These are phyloP conservation scores for Cercophora samala DNA, from an alignment of 495 filamentous ascomycete genomes.

Conservation along the genomic window DNA sequence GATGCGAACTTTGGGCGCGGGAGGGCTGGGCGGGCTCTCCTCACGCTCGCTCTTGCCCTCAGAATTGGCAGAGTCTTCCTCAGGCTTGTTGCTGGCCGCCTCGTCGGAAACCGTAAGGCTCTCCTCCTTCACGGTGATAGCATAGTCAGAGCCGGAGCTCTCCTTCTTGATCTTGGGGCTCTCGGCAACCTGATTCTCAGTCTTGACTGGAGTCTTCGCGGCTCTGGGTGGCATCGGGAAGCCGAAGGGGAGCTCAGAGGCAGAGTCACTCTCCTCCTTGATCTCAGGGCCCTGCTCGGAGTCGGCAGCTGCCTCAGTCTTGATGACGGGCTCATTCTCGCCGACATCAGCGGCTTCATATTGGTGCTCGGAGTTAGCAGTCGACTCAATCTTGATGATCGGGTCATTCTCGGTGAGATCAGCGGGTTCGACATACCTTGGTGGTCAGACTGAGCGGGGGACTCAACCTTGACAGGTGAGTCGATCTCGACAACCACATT, in stretches of 20 bases:
- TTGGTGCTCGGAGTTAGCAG: too few species aligned
- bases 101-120: not conserved
- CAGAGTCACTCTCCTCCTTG: not conserved
- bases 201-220: too few species aligned
- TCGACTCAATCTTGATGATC: too few species aligned
- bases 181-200: too few species aligned
- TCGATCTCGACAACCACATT: too few species aligned
- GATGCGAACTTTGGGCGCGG: not conserved
- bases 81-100: not conserved
- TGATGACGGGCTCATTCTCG: not conserved
- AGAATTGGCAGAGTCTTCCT: not conserved
- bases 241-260: not conserved
- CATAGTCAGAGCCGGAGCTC: not conserved
- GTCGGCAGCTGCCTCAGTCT: not conserved
- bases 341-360: not conserved
- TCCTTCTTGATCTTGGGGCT: not conserved
- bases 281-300: not conserved
- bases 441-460: too few species aligned
- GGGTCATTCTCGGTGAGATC: too few species aligned
- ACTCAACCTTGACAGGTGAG: too few species aligned
- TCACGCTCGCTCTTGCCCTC: not conserved
- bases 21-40: not conserved
- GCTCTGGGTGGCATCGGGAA: too few species aligned
- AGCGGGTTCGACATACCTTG: too few species aligned
- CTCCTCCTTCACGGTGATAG: not conserved